A percentile compares a stretch with the other conserved stretches of the same genome.
These are phyloP conservation scores for Conoideocrella luteorostrata DNA, from an alignment of 2,329 filamentous ascomycete species.

Conservation along the genomic window DNA sequence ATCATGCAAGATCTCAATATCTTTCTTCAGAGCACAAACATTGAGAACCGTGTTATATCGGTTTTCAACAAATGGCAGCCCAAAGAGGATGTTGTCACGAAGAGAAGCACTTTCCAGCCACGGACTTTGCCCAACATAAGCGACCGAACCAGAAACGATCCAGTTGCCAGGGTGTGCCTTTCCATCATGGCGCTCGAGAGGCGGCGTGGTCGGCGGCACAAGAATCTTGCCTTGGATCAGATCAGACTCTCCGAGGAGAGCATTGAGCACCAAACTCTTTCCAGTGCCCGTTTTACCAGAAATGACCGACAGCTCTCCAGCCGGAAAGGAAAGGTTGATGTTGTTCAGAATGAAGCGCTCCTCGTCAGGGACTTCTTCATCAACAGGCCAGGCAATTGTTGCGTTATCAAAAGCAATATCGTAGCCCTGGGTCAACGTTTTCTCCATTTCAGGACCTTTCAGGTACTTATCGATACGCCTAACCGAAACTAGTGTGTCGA, in stretches of 20 bases:
- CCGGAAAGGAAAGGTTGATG: constrained; percentile 60
- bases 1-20: constrained; percentile 68
- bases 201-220: constrained; percentile 42
- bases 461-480: constrained; percentile 68
- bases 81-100: constrained; percentile 72
- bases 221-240: constrained; percentile 56
- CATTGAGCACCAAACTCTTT: constrained; percentile 67
- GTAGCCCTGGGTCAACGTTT: constrained; percentile 47
- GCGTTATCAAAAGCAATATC: constrained; percentile 61
- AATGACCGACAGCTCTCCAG: constrained; percentile 64
- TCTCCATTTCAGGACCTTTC: constrained; percentile 55
- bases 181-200: constrained; percentile 51
- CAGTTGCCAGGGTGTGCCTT: constrained; percentile 59
- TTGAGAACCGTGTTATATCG: constrained; percentile 65
- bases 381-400: constrained; percentile 68
- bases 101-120: constrained; percentile 83
- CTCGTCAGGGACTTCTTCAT: constrained; percentile 49
- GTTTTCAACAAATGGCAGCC: constrained; percentile 60
- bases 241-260: constrained; percentile 71
- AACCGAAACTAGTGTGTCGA: constrained; percentile 69
- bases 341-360: constrained; percentile 60
- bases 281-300: constrained; percentile 73
- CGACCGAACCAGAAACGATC: constrained; percentile 63
- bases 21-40: constrained; percentile 68
- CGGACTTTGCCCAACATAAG: constrained; percentile 72